Evolutionary conservation across 2,329 filamentous ascomycete species (phyloP), one percentile per base, ranked within the genome.

Genomic region (Hymenoscyphus salicellus): DNA sequence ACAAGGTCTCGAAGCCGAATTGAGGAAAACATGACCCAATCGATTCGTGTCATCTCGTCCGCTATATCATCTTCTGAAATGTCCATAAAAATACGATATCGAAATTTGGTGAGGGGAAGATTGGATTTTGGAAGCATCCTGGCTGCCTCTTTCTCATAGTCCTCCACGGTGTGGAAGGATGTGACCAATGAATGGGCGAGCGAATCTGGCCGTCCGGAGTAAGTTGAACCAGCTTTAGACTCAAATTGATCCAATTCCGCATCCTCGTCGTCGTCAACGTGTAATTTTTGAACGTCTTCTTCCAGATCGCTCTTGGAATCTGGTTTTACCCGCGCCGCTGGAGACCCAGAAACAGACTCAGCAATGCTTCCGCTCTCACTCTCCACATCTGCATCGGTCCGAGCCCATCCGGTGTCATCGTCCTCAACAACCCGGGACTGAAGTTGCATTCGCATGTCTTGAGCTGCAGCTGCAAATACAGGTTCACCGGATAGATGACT

Each of bases 1-100:
- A 98, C 90, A 58, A 98, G 87, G 77, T 99, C 95, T 65, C 95
- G 91, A 63, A 96, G 91, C 30, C 92, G 88, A 67, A 98, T 97
- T 0, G 93, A 93, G 61, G 91, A 96, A 77, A 97, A 98, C 90
- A 98, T 95, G 76, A 96, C 88, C 94, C 94, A 98, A 78, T 99
- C 95, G 63, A 99, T 96, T 66, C 94, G 85, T 3, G 95, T 98
- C 73, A 99, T 84, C 77, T 99, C 95, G 65, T 90, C 89, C 17
- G 94, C 94, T 70, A 98, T 89, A 58, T 92, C 86, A 66, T 96
- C 91, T 61, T 96, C 90, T 0, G 90, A 84, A 28, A 89, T 89
- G 41, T 91, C 90, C 89, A 98, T 96, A 70, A 98, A 91, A 60
- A 90, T 87, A 70, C 93, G 92, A 82, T 95, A 99, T 66, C 95